phyloP scores from a whole-genome alignment of 2,329 filamentous ascomycete genomes.

The Penicillium crustosum region DNA sequence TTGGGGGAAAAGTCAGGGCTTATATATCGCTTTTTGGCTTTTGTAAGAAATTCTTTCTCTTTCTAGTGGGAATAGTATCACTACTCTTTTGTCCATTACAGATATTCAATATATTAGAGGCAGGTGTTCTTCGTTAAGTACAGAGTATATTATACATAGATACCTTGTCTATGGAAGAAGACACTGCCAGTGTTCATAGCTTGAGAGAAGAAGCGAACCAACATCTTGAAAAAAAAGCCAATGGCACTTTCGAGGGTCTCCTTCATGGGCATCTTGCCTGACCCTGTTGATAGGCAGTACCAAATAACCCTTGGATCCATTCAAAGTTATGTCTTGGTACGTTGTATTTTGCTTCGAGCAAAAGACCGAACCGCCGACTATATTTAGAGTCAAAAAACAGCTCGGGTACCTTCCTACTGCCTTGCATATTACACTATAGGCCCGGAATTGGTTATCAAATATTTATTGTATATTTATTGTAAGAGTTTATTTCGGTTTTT shows the following conservation, averaged over 20 bases:
- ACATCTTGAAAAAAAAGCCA: neutral
- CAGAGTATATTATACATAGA: neutral
- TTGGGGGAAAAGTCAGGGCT: conserved; percentile 12
- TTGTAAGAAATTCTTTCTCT: conserved; percentile 5
- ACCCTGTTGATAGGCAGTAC: no score
- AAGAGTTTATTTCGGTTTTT: neutral
- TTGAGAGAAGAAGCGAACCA: neutral
- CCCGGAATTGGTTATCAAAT: neutral
- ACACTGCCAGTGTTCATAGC: neutral
- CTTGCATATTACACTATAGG: neutral
- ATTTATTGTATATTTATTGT: neutral
- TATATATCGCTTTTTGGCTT: conserved; percentile 8
- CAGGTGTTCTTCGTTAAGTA: neutral
- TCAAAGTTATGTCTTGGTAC: neutral
- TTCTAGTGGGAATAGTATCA: conserved; percentile 11
- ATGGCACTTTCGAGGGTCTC: neutral
- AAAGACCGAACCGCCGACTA: neutral
- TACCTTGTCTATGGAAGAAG: neutral
- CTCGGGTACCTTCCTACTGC: neutral
- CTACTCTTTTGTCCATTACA: conserved; percentile 5
- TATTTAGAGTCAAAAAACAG: neutral
- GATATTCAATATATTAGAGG: neutral
- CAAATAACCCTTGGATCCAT: neutral
- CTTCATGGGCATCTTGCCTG: neutral
- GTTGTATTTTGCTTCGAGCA: neutral